Evolutionary conservation across 306 rosid species (phyloP).

Genomic region (Benincasa hispida): DNA sequence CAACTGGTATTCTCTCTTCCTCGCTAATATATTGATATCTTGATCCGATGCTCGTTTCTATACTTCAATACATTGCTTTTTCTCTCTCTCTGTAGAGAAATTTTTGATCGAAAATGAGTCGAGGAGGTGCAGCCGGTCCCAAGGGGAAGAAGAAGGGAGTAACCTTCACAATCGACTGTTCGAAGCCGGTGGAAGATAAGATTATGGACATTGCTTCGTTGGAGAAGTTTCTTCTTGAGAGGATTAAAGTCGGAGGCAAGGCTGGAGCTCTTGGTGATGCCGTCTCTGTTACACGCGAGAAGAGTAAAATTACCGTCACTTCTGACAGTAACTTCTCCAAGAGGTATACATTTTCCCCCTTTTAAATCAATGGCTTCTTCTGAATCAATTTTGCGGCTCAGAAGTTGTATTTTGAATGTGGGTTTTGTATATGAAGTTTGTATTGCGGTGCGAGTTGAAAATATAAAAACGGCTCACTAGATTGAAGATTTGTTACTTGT

Average conservation of each 20-base stretch:
- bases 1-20: background rate
- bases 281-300: constrained; percentile 55
- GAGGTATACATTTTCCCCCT: constrained; percentile 23
- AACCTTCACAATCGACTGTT: constrained; percentile 35
- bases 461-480: background rate
- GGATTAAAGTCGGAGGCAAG: constrained; percentile 55
- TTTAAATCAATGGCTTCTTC: background rate
- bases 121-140: constrained; percentile 24
- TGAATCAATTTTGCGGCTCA: background rate
- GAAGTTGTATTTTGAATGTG: background rate
- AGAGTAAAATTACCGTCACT: constrained; percentile 62
- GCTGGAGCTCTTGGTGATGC: constrained; percentile 79
- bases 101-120: constrained; percentile 26
- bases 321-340: constrained; percentile 67
- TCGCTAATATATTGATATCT: background rate
- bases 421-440: background rate
- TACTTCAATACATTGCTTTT: background rate
- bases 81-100: constrained; percentile 1
- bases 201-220: constrained; percentile 50
- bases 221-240: constrained; percentile 45
- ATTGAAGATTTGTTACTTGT: background rate
- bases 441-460: background rate
- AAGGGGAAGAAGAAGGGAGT: constrained; percentile 47
- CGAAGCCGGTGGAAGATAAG: constrained; percentile 49
- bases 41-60: background rate